Base-by-base conservation (phyloP, 345 rosid genomes). In the Syzygium jambos region DNA sequence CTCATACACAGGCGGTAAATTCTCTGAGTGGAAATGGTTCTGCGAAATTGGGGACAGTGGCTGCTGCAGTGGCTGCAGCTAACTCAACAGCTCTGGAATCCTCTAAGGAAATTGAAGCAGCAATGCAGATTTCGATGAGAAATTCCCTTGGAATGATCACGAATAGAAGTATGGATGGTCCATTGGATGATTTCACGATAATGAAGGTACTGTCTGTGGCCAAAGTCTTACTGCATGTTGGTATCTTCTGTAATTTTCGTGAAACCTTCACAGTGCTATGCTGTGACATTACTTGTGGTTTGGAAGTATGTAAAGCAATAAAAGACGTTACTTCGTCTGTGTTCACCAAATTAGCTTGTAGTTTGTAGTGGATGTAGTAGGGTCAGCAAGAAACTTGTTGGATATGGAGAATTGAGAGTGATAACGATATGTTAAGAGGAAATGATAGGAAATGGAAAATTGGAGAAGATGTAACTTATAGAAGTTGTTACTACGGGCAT, bases 51-150 rank as follows among this genome's bases (percentile, higher is more conserved):
- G 98, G 99, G 73, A 96, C 95, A 1, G 94, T 98, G 87, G 98
- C 99, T 29, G 89, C 99, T 27, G 99, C 97, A 55, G 97, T 98
- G 91, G 96, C 98, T 61, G 96, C 97, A 84, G 99, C 99, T 46
- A 96, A 96, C 93, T 95, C 99, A 90, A 98, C 96, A 41, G 96
- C 99, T 41, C 80, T 85, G 91, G 98, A 95, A 94, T 93, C 96
- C 90, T 95, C 99, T 65, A 98, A 94, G 92, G 99, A 98, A 91
- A 98, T 96, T 88, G 97, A 98, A 94, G 97, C 96, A 25, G 96
- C 99, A 87, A 98, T 96, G 99, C 97, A 96, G 93, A 92, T 98
- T 80, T 96, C 98, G 73, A 91, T 96, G 95, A 96, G 98, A 93
- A 96, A 93, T 92, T 93, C 98, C 23, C 89, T 95, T 86, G 97